A percentile compares a stretch with the other conserved stretches of the same genome.
Evolutionary conservation across 495 filamentous ascomycete species (phyloP).

Genomic region (Trypethelium eluteriae): DNA sequence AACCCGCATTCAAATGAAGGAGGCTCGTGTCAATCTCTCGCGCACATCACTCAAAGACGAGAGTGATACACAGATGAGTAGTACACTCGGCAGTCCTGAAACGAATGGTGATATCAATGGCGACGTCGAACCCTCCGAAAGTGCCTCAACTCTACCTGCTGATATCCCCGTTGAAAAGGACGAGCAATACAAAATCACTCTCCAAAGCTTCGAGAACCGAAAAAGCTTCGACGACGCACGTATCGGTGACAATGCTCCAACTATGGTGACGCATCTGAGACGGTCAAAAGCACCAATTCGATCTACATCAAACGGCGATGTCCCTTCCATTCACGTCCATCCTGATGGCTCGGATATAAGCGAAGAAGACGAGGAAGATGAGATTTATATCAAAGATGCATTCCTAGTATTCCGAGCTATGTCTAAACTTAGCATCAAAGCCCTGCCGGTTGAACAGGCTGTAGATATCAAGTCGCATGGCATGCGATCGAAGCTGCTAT

Average conservation of each 20-base stretch:
- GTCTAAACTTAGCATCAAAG: slow-evolving; percentile 92
- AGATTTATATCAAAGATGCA: slow-evolving; percentile 91
- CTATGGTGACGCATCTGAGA: slow-evolving; percentile 79
- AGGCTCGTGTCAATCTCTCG: slow-evolving; percentile 51
- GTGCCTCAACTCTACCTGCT: slow-evolving; percentile 42
- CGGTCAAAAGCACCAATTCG: slow-evolving; percentile 45
- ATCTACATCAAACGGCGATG: slow-evolving; percentile 44
- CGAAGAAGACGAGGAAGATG: slow-evolving; percentile 86
- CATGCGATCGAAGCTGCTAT: slow-evolving; percentile 95
- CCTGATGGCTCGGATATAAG: slow-evolving; percentile 46
- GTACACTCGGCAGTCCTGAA: slow-evolving; percentile 33
- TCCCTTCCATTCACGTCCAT: slow-evolving; percentile 35
- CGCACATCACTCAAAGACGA: slow-evolving; percentile 34
- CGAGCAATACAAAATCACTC: slow-evolving; percentile 68
- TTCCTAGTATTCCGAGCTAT: slow-evolving; percentile 96
- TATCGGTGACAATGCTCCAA: slow-evolving; percentile 82
- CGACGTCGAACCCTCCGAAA: slow-evolving; percentile 36
- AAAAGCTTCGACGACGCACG: slow-evolving; percentile 89
- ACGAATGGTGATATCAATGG: slow-evolving; percentile 27
- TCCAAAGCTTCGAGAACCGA: slow-evolving; percentile 89
- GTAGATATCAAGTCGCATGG: slow-evolving; percentile 87
- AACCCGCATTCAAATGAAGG: slow-evolving; percentile 77
- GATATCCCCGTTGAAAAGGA: slow-evolving; percentile 54
- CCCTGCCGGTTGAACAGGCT: slow-evolving; percentile 78
- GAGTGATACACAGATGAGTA: slow-evolving; percentile 14